These are phyloP conservation scores for Brasenia schreberi DNA, from an alignment of 164 flowering plant species.

Conservation along the genomic window DNA sequence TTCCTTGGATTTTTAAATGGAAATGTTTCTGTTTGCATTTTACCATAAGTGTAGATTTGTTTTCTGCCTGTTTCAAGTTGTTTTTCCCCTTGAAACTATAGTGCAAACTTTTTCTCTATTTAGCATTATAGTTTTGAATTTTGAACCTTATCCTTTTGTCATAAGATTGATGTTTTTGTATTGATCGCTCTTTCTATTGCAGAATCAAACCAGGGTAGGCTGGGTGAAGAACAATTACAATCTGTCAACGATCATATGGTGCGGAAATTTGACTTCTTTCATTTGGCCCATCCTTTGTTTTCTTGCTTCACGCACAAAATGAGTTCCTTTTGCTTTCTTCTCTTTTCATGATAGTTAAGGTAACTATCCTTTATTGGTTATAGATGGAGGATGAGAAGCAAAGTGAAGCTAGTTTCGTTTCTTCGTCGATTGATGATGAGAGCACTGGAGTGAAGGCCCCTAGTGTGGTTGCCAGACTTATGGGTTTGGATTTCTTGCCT, in stretches of 20 bases:
- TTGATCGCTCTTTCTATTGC: slow-evolving; percentile 2
- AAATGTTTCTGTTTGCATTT: too few species aligned
- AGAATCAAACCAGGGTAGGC: slow-evolving; percentile 57
- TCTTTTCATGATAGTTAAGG: neutral
- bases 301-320: neutral
- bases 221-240: slow-evolving; percentile 34
- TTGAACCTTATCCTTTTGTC: too few species aligned
- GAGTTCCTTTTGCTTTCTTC: neutral
- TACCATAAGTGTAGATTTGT: neutral
- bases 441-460: slow-evolving; percentile 55
- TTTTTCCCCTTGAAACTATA: too few species aligned
- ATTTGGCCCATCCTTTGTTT: neutral
- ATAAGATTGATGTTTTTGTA: neutral
- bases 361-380: neutral
- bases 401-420: slow-evolving; percentile 71
- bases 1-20: neutral
- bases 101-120: too few species aligned
- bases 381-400: slow-evolving; percentile 24
- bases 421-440: slow-evolving; percentile 85
- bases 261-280: neutral
- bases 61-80: too few species aligned
- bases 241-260: slow-evolving; percentile 38
- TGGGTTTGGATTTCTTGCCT: slow-evolving; percentile 93
- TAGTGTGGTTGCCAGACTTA: slow-evolving; percentile 83
- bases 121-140: too few species aligned